Evolutionary conservation across 441 rosid species (phyloP), one percentile per base, ranked within the genome.

Genomic region (Biscutella laevigata): DNA sequence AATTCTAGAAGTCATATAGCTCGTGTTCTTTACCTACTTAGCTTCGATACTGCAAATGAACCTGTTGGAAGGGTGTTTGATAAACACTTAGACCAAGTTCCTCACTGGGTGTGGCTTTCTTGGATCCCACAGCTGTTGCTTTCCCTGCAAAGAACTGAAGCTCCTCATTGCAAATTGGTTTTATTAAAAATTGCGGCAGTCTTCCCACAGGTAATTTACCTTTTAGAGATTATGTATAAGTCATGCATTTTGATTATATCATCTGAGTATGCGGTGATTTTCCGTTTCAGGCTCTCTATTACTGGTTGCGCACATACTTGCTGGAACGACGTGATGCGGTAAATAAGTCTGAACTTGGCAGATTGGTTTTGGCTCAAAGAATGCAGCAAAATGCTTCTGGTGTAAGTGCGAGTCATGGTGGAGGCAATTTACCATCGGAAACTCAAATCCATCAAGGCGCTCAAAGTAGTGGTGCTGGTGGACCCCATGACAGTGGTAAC

Each of bases 311-410:
- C 42, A 94, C 99, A 34, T 89, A 94, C 77, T 77, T 94, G 70
- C 95, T 94, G 16, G 97, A 94, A 69, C 91, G 97, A 35, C 99
- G 97, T 7, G 97, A 94, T 82, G 97, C 84, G 56, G 95, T 88
- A 39, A 87, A 87, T 69, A 94, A 89, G 66, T 83, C 96, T 50
- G 99, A 89, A 53, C 69, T 67, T 12, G 69, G 81, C 44, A 76
- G 95, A 74, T 61, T 89, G 69, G 83, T 89, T 59, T 71, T 83
- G 82, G 89, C 96, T 56, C 99, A 86, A 75, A 84, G 97, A 70
- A 76, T 85, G 86, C 97, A 89, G 74, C 97, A 84, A 71, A 89
- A 70, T 72, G 70, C 67, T 44, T 50, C 94, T 67, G 78, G 67
- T 62, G 35, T 72, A 30, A 71, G 67, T 54, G 72, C 77, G 48